phyloP scores from a whole-genome alignment of 345 rosid genomes.

The Balakata baccata region DNA sequence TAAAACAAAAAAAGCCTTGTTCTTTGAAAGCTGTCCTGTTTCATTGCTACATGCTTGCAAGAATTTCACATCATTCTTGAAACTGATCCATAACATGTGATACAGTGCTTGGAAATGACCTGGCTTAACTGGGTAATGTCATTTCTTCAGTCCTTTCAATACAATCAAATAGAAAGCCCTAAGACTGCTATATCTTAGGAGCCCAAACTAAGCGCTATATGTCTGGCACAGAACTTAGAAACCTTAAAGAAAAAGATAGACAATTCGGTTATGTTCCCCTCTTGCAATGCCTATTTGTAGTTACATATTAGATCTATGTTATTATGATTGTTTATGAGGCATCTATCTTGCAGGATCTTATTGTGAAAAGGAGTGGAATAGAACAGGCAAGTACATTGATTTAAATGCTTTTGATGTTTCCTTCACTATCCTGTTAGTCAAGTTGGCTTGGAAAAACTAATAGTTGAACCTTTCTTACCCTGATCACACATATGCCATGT shows the following conservation, averaged over 20 bases:
- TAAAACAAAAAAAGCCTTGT: background rate
- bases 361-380: constrained; percentile 45
- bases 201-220: background rate
- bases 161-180: background rate
- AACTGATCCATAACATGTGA: background rate
- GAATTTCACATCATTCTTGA: background rate
- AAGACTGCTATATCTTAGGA: background rate
- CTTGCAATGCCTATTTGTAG: background rate
- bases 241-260: background rate
- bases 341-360: constrained; percentile 52
- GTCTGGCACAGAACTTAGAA: background rate
- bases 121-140: background rate
- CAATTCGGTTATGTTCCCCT: background rate
- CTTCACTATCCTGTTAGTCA: background rate
- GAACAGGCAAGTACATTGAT: constrained; percentile 54
- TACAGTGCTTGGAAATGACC: background rate
- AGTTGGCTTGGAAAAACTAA: constrained; percentile 6
- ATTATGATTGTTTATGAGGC: constrained; percentile 14
- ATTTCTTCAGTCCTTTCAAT: background rate
- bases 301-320: constrained; percentile 2
- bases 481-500: constrained; percentile 12
- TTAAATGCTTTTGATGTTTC: constrained; percentile 5
- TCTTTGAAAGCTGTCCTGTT: background rate
- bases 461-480: background rate
- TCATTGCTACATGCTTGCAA: background rate